These are phyloP conservation scores for Pisolithus thermaeus DNA, from an alignment of 1,284 basidiomycete species.

Conservation along the genomic window DNA sequence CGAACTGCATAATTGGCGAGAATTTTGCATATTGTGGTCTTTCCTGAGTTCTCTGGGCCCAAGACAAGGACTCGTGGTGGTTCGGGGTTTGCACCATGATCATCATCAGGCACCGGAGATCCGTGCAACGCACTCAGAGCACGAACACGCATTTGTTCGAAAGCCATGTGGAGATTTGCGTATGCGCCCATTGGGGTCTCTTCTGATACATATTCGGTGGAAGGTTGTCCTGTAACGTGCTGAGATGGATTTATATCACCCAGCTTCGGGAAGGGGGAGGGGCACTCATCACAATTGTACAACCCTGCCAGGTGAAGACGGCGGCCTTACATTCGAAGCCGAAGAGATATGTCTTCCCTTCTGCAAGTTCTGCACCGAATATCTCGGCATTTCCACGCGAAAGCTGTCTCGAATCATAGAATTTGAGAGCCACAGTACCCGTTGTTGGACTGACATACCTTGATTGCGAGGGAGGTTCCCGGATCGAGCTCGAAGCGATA, in stretches of 20 bases:
- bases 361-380: conserved; percentile 84
- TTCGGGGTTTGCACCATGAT: conserved; percentile 41
- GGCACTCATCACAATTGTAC: conserved; percentile 80
- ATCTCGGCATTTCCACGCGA: conserved; percentile 76
- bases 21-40: conserved; percentile 87
- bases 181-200: conserved; percentile 89
- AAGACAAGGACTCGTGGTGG: conserved; percentile 88
- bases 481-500: conserved; percentile 96
- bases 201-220: conserved; percentile 93
- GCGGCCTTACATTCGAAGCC: conserved; percentile 85
- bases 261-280: neutral
- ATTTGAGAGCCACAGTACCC: conserved; percentile 1
- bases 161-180: conserved; percentile 85
- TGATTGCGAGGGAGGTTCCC: conserved; percentile 77
- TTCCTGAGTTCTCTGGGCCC: conserved; percentile 91
- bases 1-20: conserved; percentile 84
- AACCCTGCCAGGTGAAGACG: conserved; percentile 83
- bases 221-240: conserved; percentile 75
- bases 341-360: conserved; percentile 76
- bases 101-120: conserved; percentile 46
- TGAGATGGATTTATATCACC: conserved; percentile 8
- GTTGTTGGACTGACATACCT: conserved; percentile 43
- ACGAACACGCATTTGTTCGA: conserved; percentile 87
- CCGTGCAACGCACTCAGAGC: conserved; percentile 58
- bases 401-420: conserved; percentile 40